These are phyloP conservation scores for Sclerotinia trifoliorum DNA, from an alignment of 2,329 filamentous ascomycete genomes.

Conservation along the genomic window DNA sequence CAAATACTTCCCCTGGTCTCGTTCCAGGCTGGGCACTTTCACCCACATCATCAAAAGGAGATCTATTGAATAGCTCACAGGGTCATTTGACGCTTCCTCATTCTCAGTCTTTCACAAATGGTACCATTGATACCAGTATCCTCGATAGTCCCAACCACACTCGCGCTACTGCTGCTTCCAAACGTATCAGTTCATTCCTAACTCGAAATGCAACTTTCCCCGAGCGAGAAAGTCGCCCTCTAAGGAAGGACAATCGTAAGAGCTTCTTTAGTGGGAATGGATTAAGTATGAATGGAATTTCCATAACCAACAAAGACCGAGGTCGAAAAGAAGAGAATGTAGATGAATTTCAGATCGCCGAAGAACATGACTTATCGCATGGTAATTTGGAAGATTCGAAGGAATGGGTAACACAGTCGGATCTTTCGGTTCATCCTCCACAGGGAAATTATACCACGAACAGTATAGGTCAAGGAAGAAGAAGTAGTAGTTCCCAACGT, in stretches of 20 bases:
- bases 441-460: neutral
- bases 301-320: constrained; percentile 18
- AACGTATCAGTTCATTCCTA: constrained; percentile 20
- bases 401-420: constrained; percentile 44
- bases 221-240: constrained; percentile 4
- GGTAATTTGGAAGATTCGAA: neutral
- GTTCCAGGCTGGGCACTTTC: constrained; percentile 41
- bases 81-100: constrained; percentile 23
- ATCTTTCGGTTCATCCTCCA: constrained; percentile 24
- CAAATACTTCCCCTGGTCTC: constrained; percentile 41
- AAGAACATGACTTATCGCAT: constrained; percentile 19
- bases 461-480: constrained; percentile 21
- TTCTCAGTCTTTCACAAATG: constrained; percentile 32
- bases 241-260: constrained; percentile 18
- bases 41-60: constrained; percentile 17
- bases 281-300: constrained; percentile 22
- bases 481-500: constrained; percentile 29
- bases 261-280: constrained; percentile 24
- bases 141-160: constrained; percentile 29
- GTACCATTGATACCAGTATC: constrained; percentile 32
- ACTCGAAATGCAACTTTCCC: constrained; percentile 3
- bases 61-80: constrained; percentile 27
- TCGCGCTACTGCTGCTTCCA: constrained; percentile 21
- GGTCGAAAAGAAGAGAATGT: constrained; percentile 5
- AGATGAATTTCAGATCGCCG: neutral